These are phyloP conservation scores for Lipomyces sp. DNA, from an alignment of 805 yeast genomes.

Conservation along the genomic window DNA sequence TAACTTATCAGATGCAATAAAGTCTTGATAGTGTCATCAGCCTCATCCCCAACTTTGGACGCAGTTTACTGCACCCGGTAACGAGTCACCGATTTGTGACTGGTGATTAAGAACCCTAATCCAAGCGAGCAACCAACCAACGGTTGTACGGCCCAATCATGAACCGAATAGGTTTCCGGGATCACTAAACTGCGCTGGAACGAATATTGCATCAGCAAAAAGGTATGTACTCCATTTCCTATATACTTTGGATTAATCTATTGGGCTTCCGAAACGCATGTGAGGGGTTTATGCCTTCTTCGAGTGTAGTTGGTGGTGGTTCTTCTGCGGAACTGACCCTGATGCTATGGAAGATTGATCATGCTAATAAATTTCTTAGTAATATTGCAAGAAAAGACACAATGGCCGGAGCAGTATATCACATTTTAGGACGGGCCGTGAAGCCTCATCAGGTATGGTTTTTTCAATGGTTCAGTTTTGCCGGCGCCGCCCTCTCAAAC, in stretches of 20 bases:
- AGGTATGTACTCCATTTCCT: not conserved
- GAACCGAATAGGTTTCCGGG: no score
- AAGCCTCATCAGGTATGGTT: constrained; percentile 73
- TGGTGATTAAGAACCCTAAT: no score
- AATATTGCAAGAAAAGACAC: not conserved
- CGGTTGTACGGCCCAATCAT: not conserved
- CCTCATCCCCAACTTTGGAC: no score
- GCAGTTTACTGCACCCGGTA: no score
- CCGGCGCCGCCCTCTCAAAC: not conserved
- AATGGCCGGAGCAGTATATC: constrained; percentile 70
- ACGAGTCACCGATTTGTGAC: no score
- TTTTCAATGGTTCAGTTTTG: not conserved
- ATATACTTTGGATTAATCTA: not conserved
- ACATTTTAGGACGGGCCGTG: constrained; percentile 80
- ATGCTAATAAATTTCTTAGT: not conserved
- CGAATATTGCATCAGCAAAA: not conserved
- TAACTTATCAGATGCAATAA: no score
- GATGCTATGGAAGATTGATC: not conserved
- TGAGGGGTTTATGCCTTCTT: no score
- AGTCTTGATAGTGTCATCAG: no score
- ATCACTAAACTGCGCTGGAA: not conserved
- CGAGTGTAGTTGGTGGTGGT: no score
- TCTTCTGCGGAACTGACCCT: not conserved
- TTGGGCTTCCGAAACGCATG: not conserved
- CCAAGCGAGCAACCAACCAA: not conserved